Conservation (phyloP, 2,329 filamentous ascomycete species). For the Ascomycota sp. region DNA sequence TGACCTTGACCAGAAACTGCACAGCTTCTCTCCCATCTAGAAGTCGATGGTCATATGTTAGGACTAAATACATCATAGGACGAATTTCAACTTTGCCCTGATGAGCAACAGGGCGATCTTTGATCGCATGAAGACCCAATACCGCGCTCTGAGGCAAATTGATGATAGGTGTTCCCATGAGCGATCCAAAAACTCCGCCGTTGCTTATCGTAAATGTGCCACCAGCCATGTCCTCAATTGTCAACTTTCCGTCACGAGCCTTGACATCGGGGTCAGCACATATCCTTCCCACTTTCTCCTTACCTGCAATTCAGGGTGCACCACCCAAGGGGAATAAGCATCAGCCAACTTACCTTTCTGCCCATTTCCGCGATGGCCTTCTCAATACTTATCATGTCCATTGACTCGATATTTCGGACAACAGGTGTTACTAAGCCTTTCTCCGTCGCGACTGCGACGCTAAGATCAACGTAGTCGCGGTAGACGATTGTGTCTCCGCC, state of each 20-base stretch:
- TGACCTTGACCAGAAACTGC: slow-evolving; percentile 88
- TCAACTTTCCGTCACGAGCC: slow-evolving; percentile 89
- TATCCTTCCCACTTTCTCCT: too few species aligned
- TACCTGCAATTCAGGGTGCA: too few species aligned
- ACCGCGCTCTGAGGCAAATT: slow-evolving; percentile 87
- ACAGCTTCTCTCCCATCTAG: slow-evolving; percentile 88
- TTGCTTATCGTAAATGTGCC: slow-evolving; percentile 97
- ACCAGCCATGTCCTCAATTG: slow-evolving; percentile 97
- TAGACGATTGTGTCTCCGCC: slow-evolving; percentile 96
- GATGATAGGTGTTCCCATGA: slow-evolving; percentile 97
- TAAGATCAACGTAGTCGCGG: slow-evolving; percentile 93
- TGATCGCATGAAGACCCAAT: slow-evolving; percentile 84
- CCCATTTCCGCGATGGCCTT: slow-evolving; percentile 78
- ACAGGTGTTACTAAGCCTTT: slow-evolving; percentile 94
- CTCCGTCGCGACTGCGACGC: slow-evolving; percentile 87
- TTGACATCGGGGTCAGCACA: slow-evolving; percentile 12
- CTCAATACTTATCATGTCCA: slow-evolving; percentile 80
- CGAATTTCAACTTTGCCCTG: slow-evolving; percentile 89
- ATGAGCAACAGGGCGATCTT: slow-evolving; percentile 71
- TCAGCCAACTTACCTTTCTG: slow-evolving; percentile 48
- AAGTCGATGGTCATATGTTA: slow-evolving; percentile 93
- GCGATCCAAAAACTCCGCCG: slow-evolving; percentile 84
- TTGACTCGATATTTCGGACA: slow-evolving; percentile 71
- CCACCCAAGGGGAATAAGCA: neutral
- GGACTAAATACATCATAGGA: slow-evolving; percentile 98